Base-by-base conservation (phyloP, 495 filamentous ascomycete genomes). In the Hypoxylon perforatum region DNA sequence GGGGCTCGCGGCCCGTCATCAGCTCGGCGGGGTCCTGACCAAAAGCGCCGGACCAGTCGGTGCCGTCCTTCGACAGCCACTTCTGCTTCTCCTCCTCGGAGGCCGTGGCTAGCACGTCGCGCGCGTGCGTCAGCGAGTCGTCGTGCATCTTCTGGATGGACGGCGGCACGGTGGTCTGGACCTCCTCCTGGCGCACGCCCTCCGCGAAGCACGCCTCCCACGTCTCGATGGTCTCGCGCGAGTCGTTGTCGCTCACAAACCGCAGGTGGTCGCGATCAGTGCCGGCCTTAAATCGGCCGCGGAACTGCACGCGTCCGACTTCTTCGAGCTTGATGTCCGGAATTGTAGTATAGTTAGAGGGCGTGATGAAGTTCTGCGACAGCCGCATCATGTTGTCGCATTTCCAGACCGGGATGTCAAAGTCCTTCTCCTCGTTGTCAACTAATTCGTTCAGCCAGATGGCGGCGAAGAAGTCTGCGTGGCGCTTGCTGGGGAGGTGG, bases 131-230 rank as follows among this genome's bases (percentile, higher is more conserved):
- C 23, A 97, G 77, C 8, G 90, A 92, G 66, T 89, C 78, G 36
- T 96, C 92, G 69, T 97, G 94, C 38, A 96, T 80, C 66, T 87
- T 80, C 61, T 87, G 84, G 1, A 93, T 81, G 5, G 82, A 71
- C 0, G 85, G 81, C 0, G 92, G 91, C 1, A 96, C 76, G 61
- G 92, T 88, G 28, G 85, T 84, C 1, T 78, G 72, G 3, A 97
- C 92, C 1, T 83, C 81, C 46, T 85, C 84, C 0, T 80, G 77
- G 7, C 94, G 86, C 0, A 96, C 91, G 4, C 94, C 94, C 75
- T 98, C 92, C 0, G 91, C 85, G 19, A 87, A 82, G 70, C 94
- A 97, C 0, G 92, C 92, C 76, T 97, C 91, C 93, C 93, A 97
- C 3, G 89, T 91, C 80, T 97, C 94, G 67, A 90, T 96, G 0